Evolutionary conservation across 2,329 filamentous ascomycete species (phyloP).

Genomic region (Colletotrichum destructivum): DNA sequence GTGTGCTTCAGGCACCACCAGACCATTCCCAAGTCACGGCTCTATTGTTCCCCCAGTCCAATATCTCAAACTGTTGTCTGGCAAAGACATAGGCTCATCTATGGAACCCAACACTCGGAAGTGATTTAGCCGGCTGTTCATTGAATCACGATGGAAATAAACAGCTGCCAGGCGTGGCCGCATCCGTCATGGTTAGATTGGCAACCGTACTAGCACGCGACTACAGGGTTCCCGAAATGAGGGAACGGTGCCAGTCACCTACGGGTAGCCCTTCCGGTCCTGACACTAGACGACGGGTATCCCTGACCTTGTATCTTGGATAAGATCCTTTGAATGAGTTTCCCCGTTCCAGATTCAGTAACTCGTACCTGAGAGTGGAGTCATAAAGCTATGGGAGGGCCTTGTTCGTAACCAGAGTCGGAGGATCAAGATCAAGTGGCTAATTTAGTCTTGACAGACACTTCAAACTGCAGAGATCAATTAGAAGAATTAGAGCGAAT

Average conservation of each 20-base stretch:
- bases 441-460: background rate
- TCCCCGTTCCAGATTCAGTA: background rate
- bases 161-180: background rate
- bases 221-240: background rate
- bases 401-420: background rate
- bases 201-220: background rate
- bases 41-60: background rate
- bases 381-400: background rate
- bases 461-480: too few relatives aligned
- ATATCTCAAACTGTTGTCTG: too few relatives aligned
- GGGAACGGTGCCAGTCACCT: too few relatives aligned
- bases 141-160: background rate
- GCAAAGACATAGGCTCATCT: background rate
- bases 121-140: too few relatives aligned
- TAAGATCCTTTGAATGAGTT: background rate
- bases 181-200: background rate
- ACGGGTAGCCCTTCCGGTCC: background rate
- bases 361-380: background rate
- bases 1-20: background rate
- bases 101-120: background rate
- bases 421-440: background rate
- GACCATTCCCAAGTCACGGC: background rate
- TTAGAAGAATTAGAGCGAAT: too few relatives aligned
- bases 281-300: too few relatives aligned
- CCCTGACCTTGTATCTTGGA: too few relatives aligned